A percentile compares a stretch with the other conserved stretches of the same genome.
phyloP scores from a whole-genome alignment of 805 yeast genomes.

The Candida rishiriensis region DNA sequence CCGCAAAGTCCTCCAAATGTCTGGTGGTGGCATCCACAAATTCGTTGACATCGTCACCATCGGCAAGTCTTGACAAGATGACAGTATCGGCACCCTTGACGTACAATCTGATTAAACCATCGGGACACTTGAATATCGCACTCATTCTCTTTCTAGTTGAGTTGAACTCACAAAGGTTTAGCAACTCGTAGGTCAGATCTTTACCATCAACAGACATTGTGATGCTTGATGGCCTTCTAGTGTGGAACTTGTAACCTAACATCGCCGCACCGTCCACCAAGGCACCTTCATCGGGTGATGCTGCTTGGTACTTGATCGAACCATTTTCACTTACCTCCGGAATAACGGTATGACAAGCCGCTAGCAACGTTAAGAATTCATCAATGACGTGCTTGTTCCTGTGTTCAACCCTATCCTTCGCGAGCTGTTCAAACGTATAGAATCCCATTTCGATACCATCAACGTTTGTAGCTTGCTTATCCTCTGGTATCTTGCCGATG shows the following conservation, averaged over 20 bases:
- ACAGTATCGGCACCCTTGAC: conserved; percentile 99
- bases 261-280: conserved; percentile 93
- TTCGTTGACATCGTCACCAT: conserved; percentile 59
- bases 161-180: conserved; percentile 93
- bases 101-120: conserved; percentile 80
- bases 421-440: conserved; percentile 64
- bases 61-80: conserved; percentile 75
- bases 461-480: conserved; percentile 58
- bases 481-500: conserved; percentile 88
- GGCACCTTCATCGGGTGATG: conserved; percentile 99
- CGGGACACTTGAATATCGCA: conserved; percentile 90
- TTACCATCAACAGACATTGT: conserved; percentile 55
- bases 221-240: conserved; percentile 82
- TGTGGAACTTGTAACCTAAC: conserved; percentile 77
- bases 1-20: conserved; percentile 94
- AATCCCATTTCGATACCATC: conserved; percentile 84
- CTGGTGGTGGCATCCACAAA: conserved; percentile 77
- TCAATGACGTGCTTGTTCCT: conserved; percentile 51
- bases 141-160: conserved; percentile 98
- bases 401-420: conserved; percentile 34
- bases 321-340: conserved; percentile 74
- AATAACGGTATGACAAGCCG: conserved; percentile 96
- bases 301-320: conserved; percentile 88
- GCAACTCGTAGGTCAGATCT: conserved; percentile 62
- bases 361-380: conserved; percentile 75